Percentiles rank a stretch among this genome's conserved stretches.
Evolutionary conservation across 805 yeast species (phyloP).

Genomic region (Wickerhamiella sergipiensis): DNA sequence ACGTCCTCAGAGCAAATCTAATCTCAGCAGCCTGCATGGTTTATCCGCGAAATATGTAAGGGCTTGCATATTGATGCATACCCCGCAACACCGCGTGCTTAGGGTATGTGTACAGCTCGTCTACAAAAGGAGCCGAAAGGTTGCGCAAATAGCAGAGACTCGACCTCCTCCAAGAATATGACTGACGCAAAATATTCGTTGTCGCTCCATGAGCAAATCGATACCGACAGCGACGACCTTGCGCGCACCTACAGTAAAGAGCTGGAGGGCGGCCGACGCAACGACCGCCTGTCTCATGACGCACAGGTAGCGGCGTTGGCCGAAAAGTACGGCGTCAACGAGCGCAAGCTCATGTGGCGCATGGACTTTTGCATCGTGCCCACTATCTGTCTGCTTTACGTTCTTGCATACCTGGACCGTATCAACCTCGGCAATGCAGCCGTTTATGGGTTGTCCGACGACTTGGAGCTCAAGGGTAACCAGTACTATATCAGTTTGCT

Average conservation of each 20-base stretch:
- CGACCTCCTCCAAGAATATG: background rate
- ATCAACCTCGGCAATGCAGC: conserved; percentile 36
- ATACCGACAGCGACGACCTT: background rate
- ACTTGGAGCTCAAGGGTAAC: conserved; percentile 27
- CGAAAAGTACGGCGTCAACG: background rate
- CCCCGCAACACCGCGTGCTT: background rate
- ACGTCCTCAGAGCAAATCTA: no score
- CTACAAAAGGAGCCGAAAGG: background rate
- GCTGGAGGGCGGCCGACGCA: background rate
- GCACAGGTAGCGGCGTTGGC: background rate
- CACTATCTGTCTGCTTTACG: conserved; percentile 30
- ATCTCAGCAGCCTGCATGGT: background rate
- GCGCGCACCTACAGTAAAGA: background rate
- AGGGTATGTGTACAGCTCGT: background rate
- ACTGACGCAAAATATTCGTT: background rate
- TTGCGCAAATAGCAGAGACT: background rate
- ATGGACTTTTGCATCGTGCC: conserved; percentile 33
- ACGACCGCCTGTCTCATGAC: background rate
- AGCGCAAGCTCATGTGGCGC: conserved; percentile 21
- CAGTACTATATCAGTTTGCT: conserved; percentile 33
- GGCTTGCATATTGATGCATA: background rate
- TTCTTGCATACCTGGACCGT: conserved; percentile 33
- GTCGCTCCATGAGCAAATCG: background rate
- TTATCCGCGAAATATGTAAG: background rate
- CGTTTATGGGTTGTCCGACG: conserved; percentile 30